A percentile compares a stretch with the other conserved stretches of the same genome.
Conservation (phyloP, 2,329 filamentous ascomycete genomes). For the Cladosporium sp. region DNA sequence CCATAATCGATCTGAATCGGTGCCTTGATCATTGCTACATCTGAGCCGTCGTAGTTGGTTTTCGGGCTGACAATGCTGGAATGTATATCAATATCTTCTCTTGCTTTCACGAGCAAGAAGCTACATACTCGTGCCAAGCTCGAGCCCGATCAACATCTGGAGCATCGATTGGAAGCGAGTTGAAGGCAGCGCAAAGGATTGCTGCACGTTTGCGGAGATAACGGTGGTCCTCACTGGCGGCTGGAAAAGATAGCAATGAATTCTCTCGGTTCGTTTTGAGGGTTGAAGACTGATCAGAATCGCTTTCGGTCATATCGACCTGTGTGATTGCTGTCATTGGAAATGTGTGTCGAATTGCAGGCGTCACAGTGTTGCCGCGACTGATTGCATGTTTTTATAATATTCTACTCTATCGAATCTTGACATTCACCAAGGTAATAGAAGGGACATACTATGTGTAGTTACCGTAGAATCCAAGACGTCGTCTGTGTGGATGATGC, state of each 20-base stretch:
- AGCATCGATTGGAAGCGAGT: constrained; percentile 4
- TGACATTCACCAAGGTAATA: no score
- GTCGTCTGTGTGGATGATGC: no score
- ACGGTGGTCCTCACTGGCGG: constrained; percentile 9
- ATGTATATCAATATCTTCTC: neutral
- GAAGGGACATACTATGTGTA: no score
- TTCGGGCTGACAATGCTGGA: neutral
- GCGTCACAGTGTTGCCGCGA: no score
- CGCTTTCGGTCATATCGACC: no score
- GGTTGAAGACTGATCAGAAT: no score
- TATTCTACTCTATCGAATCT: no score
- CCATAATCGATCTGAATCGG: constrained; percentile 17
- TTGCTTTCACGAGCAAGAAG: no score
- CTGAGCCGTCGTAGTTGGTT: neutral
- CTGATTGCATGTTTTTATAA: no score
- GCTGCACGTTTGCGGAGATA: constrained; percentile 10
- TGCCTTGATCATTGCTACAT: constrained; percentile 11
- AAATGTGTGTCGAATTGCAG: no score
- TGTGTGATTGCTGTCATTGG: no score
- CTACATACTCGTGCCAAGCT: constrained; percentile 13
- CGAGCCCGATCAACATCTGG: constrained; percentile 6
- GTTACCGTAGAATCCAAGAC: no score
- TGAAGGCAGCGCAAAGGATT: constrained; percentile 7
- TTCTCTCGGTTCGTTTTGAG: neutral
- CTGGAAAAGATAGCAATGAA: neutral